Conservation (phyloP, 805 yeast genomes). For the Wickerhamomyces hampshirensis region DNA sequence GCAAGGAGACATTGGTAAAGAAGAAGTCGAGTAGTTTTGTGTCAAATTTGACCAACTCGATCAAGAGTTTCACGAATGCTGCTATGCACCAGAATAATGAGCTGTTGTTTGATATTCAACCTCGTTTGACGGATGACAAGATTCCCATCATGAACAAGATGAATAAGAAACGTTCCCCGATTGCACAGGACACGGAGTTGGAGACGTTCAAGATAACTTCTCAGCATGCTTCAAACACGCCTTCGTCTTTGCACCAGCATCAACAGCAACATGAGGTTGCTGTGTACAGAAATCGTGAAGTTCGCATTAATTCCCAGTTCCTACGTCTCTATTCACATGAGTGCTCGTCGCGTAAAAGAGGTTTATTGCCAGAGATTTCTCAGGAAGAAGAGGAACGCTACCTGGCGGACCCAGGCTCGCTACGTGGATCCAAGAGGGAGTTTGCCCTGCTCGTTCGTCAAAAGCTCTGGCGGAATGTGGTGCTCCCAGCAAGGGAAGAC, state of each 20-base stretch:
- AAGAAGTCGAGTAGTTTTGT: slow-evolving; percentile 18
- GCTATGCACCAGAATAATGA: slow-evolving; percentile 17
- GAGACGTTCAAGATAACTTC: slow-evolving; percentile 25
- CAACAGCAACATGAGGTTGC: slow-evolving; percentile 4
- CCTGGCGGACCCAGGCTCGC: slow-evolving; percentile 5
- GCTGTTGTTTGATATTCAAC: slow-evolving; percentile 23
- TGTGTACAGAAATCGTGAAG: slow-evolving; percentile 33
- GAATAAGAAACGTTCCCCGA: not conserved
- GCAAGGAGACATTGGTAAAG: slow-evolving; percentile 1
- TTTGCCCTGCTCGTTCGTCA: slow-evolving; percentile 41
- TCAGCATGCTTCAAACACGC: slow-evolving; percentile 3
- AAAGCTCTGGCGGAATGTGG: slow-evolving; percentile 48
- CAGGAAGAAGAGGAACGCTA: slow-evolving; percentile 28
- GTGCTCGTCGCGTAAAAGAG: slow-evolving; percentile 33
- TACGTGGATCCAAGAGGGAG: slow-evolving; percentile 25
- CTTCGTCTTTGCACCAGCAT: slow-evolving; percentile 3
- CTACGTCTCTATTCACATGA: slow-evolving; percentile 47
- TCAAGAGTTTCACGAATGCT: slow-evolving; percentile 14
- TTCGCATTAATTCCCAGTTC: slow-evolving; percentile 46
- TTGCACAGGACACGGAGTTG: slow-evolving; percentile 15
- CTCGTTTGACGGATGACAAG: slow-evolving; percentile 24
- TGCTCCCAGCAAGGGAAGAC: slow-evolving; percentile 49
- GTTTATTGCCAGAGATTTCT: slow-evolving; percentile 28
- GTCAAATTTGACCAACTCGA: slow-evolving; percentile 20
- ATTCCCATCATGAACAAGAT: slow-evolving; percentile 9